Base-by-base conservation (phyloP, 805 yeast species). In the Saturnispora serradocipensis region DNA sequence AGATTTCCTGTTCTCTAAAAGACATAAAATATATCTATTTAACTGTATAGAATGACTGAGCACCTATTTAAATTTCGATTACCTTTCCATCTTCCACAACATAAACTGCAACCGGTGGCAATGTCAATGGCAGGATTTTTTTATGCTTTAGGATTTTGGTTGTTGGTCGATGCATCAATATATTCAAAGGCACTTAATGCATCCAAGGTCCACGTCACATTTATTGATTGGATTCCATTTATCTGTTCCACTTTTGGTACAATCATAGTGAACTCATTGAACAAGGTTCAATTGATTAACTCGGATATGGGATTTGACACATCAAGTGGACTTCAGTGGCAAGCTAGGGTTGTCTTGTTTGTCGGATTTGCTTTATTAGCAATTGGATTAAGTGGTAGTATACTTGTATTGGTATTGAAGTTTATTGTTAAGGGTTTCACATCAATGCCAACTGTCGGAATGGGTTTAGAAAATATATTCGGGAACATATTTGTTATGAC, bases 191-290 rank as follows among this genome's bases (percentile, higher is more conserved):
- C 88, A 16, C 84, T 83, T 46, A 91, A 91, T 71, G 96, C 89
- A 0, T 84, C 96, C 0, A 73, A 74, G 43, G 88, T 89, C 6
- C 97, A 91, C 65, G 88, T 93, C 28, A 82, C 91, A 4, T 87
- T 91, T 63, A 84, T 88, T 40, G 99, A 91, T 69, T 91, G 99
- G 99, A 80, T 93, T 48, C 99, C 99, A 4, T 81, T 86, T 57
- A 76, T 91, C 28, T 86, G 97, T 58, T 83, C 95, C 6, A 80
- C 95, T 0, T 66, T 89, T 35, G 99, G 99, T 2, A 90, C 90
- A 88, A 71, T 90, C 43, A 82, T 89, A 52, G 81, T 85, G 56
- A 85, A 84, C 59, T 76, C 84, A 30, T 82, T 85, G 42, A 90
- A 84, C 59, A 84, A 84, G 64, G 71, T 81, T 40, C 78, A 59